A percentile compares a stretch with the other conserved stretches of the same genome.
Evolutionary conservation across 257 asterid species (phyloP).

Genomic region (Solanum acaule): DNA sequence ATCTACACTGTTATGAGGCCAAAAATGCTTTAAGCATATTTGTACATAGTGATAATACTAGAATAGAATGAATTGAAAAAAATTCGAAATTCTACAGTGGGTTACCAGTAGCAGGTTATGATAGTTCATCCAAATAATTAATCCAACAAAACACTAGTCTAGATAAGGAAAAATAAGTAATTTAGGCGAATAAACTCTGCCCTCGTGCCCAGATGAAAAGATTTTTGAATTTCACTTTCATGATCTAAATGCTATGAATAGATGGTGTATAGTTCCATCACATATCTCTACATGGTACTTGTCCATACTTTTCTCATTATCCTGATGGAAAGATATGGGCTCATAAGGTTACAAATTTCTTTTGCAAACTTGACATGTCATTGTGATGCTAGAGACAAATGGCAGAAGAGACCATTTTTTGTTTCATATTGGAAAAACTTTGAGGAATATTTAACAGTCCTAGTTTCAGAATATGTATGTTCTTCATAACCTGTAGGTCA

Average conservation of each 20-base stretch:
- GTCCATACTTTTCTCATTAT: neutral
- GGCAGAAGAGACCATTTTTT: neutral
- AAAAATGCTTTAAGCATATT: neutral
- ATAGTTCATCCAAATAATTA: neutral
- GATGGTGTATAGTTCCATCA: neutral
- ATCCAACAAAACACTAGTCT: neutral
- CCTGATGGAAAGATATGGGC: neutral
- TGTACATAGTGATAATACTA: neutral
- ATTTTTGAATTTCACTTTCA: neutral
- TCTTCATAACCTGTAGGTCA: neutral
- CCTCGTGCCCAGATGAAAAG: neutral
- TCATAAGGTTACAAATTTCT: neutral
- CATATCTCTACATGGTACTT: neutral
- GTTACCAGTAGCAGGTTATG: neutral
- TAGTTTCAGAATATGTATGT: neutral
- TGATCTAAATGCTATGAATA: neutral
- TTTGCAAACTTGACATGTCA: neutral
- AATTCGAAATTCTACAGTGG: neutral
- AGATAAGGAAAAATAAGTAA: neutral
- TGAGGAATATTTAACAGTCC: neutral
- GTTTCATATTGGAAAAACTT: neutral
- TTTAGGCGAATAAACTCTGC: neutral
- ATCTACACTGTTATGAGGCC: neutral
- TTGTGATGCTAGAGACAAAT: neutral
- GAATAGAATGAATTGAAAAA: neutral